phyloP scores from a whole-genome alignment of 2,329 filamentous ascomycete species.

The Xylaria arbuscula region DNA sequence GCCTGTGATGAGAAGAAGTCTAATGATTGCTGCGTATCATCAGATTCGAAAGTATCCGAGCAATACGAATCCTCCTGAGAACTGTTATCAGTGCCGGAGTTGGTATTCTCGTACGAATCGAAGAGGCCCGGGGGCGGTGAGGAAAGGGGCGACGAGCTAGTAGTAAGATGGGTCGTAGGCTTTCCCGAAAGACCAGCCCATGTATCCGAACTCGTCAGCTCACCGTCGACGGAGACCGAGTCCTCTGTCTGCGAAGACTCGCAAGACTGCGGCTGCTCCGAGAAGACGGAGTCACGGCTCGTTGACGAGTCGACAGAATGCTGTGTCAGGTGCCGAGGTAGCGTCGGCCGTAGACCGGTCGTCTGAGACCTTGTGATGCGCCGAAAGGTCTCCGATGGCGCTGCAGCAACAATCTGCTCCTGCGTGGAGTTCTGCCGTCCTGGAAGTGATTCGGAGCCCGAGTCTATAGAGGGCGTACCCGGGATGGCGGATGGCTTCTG shows the following conservation, averaged over 20 bases:
- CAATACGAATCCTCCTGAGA: slow-evolving; percentile 54
- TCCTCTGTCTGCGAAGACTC: slow-evolving; percentile 47
- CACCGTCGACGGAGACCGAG: slow-evolving; percentile 29
- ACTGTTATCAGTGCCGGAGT: slow-evolving; percentile 53
- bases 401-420: not conserved
- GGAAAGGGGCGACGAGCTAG: slow-evolving; percentile 66
- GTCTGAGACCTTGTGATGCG: slow-evolving; percentile 45
- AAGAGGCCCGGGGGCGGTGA: slow-evolving; percentile 66
- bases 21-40: slow-evolving; percentile 56
- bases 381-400: slow-evolving; percentile 26
- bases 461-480: not conserved
- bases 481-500: not conserved
- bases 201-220: slow-evolving; percentile 34
- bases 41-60: slow-evolving; percentile 56
- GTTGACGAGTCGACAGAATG: slow-evolving; percentile 44
- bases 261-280: slow-evolving; percentile 40
- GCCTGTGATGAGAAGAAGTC: slow-evolving; percentile 56
- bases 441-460: not conserved
- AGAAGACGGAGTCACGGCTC: slow-evolving; percentile 45
- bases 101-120: slow-evolving; percentile 58
- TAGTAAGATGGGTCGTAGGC: slow-evolving; percentile 44
- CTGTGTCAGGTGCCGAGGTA: slow-evolving; percentile 43
- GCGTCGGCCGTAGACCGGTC: slow-evolving; percentile 38
- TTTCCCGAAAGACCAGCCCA: slow-evolving; percentile 43
- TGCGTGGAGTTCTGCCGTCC: not conserved